Conservation (phyloP, 2,329 filamentous ascomycete species). For the Aspergillus glaucus region DNA sequence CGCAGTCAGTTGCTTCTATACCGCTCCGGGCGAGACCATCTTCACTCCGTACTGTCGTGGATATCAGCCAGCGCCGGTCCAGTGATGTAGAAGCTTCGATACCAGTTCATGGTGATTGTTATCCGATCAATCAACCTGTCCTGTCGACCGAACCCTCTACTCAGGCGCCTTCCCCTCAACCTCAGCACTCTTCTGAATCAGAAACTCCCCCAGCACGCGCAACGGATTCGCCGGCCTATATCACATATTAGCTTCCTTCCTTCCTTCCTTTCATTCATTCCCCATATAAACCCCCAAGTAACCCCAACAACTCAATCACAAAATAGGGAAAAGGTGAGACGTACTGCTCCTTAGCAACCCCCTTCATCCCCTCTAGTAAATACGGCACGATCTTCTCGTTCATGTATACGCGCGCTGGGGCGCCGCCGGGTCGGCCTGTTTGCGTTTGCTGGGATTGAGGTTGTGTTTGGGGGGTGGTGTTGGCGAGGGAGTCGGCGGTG, state of each 20-base stretch:
- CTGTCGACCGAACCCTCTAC: no score
- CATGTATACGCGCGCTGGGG: slow-evolving; percentile 63
- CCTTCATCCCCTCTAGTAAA: slow-evolving; percentile 69
- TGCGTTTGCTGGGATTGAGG: neutral
- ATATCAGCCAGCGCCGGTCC: no score
- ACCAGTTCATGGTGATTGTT: no score
- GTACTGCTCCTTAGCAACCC: slow-evolving; percentile 63
- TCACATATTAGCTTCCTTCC: no score
- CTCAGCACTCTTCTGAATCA: slow-evolving; percentile 62
- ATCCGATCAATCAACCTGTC: no score
- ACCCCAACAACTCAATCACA: neutral
- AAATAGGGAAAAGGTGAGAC: slow-evolving; percentile 24
- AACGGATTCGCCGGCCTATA: slow-evolving; percentile 61
- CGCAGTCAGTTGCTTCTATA: no score
- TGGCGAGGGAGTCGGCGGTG: no score
- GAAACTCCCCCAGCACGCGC: slow-evolving; percentile 62
- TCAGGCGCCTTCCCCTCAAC: slow-evolving; percentile 41
- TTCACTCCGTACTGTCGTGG: no score
- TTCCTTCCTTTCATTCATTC: neutral
- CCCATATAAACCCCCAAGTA: neutral
- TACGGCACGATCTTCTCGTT: slow-evolving; percentile 64
- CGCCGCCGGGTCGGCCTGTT: slow-evolving; percentile 55
- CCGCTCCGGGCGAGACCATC: no score
- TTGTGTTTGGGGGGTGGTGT: no score
- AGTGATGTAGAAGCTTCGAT: no score